These are phyloP conservation scores for Sphenostylis stenocarpa DNA, from an alignment of 306 rosid species.

Conservation along the genomic window DNA sequence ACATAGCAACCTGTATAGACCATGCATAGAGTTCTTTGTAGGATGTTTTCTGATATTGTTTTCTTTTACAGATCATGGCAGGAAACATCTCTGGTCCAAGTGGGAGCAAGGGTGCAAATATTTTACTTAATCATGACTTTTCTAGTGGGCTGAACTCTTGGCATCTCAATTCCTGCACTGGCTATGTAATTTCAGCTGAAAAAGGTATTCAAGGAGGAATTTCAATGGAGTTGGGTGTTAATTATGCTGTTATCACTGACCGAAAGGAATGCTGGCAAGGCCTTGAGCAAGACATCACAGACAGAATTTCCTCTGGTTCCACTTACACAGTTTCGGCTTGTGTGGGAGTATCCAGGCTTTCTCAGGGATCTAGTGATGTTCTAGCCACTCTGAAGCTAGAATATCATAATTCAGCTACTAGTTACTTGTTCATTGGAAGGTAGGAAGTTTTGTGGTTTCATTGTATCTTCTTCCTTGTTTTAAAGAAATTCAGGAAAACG, in stretches of 20 bases:
- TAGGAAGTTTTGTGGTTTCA: constrained; percentile 27
- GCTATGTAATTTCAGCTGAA: constrained; percentile 54
- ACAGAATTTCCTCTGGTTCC: constrained; percentile 51
- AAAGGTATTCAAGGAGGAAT: constrained; percentile 42
- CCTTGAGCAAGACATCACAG: constrained; percentile 84
- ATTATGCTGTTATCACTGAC: constrained; percentile 63
- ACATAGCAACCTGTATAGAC: constrained; percentile 5
- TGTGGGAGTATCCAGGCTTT: constrained; percentile 76
- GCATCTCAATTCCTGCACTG: constrained; percentile 74
- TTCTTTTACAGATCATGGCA: constrained; percentile 48
- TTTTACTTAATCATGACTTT: constrained; percentile 80
- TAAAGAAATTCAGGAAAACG: constrained; percentile 7
- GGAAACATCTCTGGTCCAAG: constrained; percentile 38
- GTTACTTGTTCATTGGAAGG: constrained; percentile 73
- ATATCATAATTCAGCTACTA: constrained; percentile 55
- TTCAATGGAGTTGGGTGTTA: constrained; percentile 27
- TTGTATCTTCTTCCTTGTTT: constrained; percentile 19
- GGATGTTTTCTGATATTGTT: constrained; percentile 24
- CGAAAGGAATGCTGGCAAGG: constrained; percentile 96
- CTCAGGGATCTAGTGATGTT: constrained; percentile 65
- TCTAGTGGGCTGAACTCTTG: constrained; percentile 71
- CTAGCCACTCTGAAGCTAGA: constrained; percentile 80
- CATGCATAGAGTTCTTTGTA: constrained; percentile 1
- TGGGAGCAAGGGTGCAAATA: constrained; percentile 47
- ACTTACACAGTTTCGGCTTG: constrained; percentile 65